phyloP scores from a whole-genome alignment of 192 early-diverging fungal species.

The Jimgerdemannia flammicorona region DNA sequence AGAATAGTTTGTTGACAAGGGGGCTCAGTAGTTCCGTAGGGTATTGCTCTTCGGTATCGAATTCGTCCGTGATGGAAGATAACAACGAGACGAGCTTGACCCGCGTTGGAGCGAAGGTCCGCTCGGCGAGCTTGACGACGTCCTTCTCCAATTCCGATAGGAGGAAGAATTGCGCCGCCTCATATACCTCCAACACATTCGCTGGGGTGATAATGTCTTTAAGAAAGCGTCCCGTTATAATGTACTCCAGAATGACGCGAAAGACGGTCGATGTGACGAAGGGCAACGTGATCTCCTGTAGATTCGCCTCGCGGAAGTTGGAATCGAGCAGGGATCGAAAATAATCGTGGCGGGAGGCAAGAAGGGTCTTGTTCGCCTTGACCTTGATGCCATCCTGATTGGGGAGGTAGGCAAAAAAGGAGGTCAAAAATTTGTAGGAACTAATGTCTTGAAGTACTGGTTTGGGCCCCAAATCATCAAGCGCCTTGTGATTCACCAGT shows the following conservation, averaged over 20 bases:
- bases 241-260: slow-evolving; percentile 6
- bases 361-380: slow-evolving; percentile 2
- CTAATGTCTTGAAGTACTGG: too few relatives aligned
- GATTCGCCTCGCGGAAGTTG: slow-evolving; percentile 3
- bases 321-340: slow-evolving; percentile 5
- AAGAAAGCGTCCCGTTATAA: not conserved
- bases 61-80: not conserved
- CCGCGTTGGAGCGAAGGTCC: not conserved
- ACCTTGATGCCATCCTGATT: slow-evolving; percentile 1
- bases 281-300: slow-evolving; percentile 6
- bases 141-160: slow-evolving; percentile 1
- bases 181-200: slow-evolving; percentile 6
- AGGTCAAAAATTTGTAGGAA: not conserved
- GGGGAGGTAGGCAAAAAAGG: not conserved
- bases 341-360: slow-evolving; percentile 8
- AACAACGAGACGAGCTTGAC: not conserved
- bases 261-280: slow-evolving; percentile 3
- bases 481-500: too few relatives aligned
- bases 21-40: not conserved
- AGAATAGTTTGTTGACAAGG: not conserved
- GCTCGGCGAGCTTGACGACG: slow-evolving; percentile 1
- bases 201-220: slow-evolving; percentile 1
- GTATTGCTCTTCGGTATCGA: not conserved
- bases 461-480: too few relatives aligned
- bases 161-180: slow-evolving; percentile 12